Conservation (phyloP, 1,139 yeast species). For the Nadsonia commutata region DNA sequence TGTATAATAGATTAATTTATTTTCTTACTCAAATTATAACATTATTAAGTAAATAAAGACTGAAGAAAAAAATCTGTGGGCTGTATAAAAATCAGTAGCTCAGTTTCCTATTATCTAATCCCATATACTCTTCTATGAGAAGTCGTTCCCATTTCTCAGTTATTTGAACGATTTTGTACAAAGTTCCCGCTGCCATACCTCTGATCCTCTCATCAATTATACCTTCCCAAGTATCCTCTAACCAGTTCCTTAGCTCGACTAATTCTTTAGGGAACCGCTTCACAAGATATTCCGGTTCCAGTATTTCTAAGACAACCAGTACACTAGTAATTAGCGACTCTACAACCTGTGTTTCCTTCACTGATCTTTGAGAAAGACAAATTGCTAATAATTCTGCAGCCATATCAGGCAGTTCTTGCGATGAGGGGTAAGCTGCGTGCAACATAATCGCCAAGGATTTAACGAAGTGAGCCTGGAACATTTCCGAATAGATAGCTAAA, state of each 20-base stretch:
- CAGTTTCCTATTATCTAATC: conserved; percentile 8
- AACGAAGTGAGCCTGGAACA: conserved; percentile 43
- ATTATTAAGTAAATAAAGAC: too few species aligned
- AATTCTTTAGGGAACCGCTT: conserved; percentile 23
- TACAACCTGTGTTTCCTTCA: conserved; percentile 17
- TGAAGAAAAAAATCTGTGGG: too few species aligned
- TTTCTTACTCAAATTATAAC: too few species aligned
- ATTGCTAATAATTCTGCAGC: conserved; percentile 36
- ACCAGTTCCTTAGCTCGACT: conserved; percentile 28
- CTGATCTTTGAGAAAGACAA: conserved; percentile 15
- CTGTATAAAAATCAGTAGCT: too few species aligned
- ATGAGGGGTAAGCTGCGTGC: conserved; percentile 43
- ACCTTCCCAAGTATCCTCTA: conserved; percentile 31
- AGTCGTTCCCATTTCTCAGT: conserved; percentile 16
- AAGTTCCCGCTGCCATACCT: conserved; percentile 37
- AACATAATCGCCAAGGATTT: conserved; percentile 42
- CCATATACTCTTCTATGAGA: conserved; percentile 15
- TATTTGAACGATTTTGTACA: conserved; percentile 28
- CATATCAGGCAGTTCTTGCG: conserved; percentile 41
- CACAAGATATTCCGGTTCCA: conserved; percentile 28
- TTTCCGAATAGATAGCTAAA: conserved; percentile 40
- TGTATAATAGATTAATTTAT: too few species aligned
- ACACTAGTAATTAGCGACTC: conserved; percentile 37
- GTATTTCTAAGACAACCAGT: conserved; percentile 32
- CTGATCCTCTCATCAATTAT: conserved; percentile 33